Conservation (phyloP, 805 yeast species). For the Yarrowia sp. region DNA sequence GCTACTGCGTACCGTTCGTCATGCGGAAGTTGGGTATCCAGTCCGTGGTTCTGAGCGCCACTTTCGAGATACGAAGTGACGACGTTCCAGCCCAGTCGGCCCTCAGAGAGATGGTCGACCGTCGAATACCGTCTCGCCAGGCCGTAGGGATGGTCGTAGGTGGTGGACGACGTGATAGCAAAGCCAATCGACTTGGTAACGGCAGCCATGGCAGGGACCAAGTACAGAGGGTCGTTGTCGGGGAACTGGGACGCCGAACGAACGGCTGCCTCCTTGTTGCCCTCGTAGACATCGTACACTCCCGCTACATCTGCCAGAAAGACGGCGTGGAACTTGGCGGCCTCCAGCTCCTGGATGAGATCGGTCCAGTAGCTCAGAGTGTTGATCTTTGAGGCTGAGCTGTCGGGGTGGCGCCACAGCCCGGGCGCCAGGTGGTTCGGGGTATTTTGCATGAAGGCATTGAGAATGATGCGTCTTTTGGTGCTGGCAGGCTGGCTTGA, state of each 20-base stretch:
- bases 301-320: constrained; percentile 55
- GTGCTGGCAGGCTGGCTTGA: neutral
- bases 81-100: constrained; percentile 59
- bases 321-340: constrained; percentile 52
- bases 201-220: constrained; percentile 55
- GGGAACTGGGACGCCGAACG: constrained; percentile 51
- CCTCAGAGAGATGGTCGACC: constrained; percentile 54
- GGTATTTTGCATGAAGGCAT: constrained; percentile 53
- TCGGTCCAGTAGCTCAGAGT: constrained; percentile 52
- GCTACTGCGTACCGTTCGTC: constrained; percentile 54
- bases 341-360: constrained; percentile 51
- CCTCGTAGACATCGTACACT: constrained; percentile 54
- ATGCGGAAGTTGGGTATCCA: constrained; percentile 52
- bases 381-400: constrained; percentile 47
- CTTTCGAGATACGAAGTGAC: constrained; percentile 56
- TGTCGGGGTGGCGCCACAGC: constrained; percentile 54
- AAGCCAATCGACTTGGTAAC: constrained; percentile 54
- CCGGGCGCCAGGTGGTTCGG: constrained; percentile 47
- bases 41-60: constrained; percentile 55
- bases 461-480: constrained; percentile 49
- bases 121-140: constrained; percentile 56
- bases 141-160: constrained; percentile 55
- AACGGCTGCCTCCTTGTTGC: constrained; percentile 52
- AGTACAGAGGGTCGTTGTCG: constrained; percentile 53
- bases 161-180: constrained; percentile 55